Evolutionary conservation across 345 rosid genomes (phyloP).

Genomic region (Heritiera fomes): DNA sequence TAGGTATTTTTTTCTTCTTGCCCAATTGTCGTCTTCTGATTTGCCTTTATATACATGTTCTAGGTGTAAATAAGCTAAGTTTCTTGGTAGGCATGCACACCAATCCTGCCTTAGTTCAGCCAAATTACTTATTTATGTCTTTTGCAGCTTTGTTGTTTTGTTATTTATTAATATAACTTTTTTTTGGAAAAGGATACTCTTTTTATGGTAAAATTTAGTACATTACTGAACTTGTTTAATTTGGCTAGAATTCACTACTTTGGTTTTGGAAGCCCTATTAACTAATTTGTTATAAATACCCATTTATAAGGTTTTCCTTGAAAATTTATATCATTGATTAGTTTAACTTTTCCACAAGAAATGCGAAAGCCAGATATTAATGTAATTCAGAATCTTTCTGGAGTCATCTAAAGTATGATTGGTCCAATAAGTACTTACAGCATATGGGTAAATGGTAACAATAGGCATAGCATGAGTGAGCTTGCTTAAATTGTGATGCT

Average conservation of each 20-base stretch:
- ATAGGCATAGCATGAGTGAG: neutral
- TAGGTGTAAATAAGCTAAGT: neutral
- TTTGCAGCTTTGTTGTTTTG: neutral
- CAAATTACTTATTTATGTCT: neutral
- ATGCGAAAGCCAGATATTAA: neutral
- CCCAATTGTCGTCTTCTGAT: neutral
- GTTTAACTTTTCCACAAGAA: neutral
- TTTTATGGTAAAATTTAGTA: neutral
- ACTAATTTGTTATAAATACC: neutral
- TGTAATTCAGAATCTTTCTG: neutral
- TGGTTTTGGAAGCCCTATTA: neutral
- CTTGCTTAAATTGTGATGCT: neutral
- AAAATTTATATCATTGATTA: neutral
- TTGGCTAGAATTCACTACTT: constrained; percentile 1
- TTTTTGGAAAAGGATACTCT: neutral
- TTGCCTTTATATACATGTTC: neutral
- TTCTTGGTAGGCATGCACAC: neutral
- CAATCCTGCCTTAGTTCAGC: neutral
- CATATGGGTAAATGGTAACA: neutral
- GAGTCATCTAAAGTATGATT: neutral
- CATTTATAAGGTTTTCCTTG: neutral
- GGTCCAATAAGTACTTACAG: neutral
- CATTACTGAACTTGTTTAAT: neutral
- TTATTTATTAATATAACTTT: neutral
- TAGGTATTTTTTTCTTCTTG: constrained; percentile 52